Evolutionary conservation across 371 early-diverging fungal species (phyloP), one percentile per base, ranked within the genome.

Genomic region (Lichtheimia hyalospora): DNA sequence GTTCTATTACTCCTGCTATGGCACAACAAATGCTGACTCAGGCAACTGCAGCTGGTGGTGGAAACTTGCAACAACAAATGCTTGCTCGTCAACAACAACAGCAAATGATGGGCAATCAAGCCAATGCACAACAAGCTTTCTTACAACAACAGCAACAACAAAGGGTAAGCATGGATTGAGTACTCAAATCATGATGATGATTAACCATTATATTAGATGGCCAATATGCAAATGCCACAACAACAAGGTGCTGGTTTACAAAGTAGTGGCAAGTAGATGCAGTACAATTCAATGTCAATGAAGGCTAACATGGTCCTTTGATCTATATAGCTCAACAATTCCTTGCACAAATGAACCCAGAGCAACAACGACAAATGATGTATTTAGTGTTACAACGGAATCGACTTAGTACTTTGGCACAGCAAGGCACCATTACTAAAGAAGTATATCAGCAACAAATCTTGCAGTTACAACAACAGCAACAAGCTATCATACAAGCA

Each of bases 301-400:
- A 48, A 39, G 20, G 15, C 34, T 57, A 34, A 24, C 49, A 51
- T 46, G 15, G 43, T 24, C 14, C 39, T 43, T 28, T 2, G 46
- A 43, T 39, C 16, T 42, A 10, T 13, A 54, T 66, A 23, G 62
- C 66, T 3, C 54, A 67, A 12, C 71, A 73, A 46, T 13, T 68
- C 41, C 52, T 69, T 56, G 70, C 72, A 24, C 72, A 75, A 40
- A 57, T 77, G 20, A 68, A 59, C 21, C 76, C 73, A 34, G 72
- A 79, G 24, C 80, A 76, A 39, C 77, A 76, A 34, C 71, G 69
- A 25, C 79, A 79, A 62, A 63, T 76, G 70, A 61, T 66, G 27
- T 18, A 57, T 2, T 40, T 76, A 5, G 58, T 73, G 12, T 39
- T 70, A 15, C 79, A 67, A 21, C 67, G 77, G 20, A 73, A 78